These are phyloP conservation scores for Shiraia sp. DNA, from an alignment of 2,329 filamentous ascomycete genomes.

Conservation along the genomic window DNA sequence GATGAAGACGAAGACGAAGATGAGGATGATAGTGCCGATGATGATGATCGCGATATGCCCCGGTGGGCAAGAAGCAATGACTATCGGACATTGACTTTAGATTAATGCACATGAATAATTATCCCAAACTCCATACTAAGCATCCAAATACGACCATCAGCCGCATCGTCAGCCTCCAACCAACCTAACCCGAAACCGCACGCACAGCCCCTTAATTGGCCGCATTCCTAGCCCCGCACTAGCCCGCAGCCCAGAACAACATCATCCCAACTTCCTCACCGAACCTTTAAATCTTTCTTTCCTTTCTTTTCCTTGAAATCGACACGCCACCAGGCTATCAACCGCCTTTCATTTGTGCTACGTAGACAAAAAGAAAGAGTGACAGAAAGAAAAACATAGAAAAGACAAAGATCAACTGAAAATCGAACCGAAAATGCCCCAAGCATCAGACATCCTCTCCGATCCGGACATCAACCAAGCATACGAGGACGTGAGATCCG, in stretches of 20 bases:
- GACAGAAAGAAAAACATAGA: too few species aligned
- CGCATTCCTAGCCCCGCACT: constrained; percentile 11
- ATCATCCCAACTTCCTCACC: constrained; percentile 17
- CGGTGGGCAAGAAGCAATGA: too few species aligned
- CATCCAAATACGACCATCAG: too few species aligned
- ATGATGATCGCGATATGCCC: too few species aligned
- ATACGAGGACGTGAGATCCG: constrained; percentile 68
- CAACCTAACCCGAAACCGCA: background rate
- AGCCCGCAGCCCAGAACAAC: constrained; percentile 6
- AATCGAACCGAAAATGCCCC: constrained; percentile 25
- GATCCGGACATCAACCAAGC: constrained; percentile 63
- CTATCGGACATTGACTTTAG: too few species aligned
- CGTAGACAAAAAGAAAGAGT: too few species aligned
- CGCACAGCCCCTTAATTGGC: background rate
- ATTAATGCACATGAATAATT: too few species aligned
- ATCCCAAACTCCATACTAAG: too few species aligned
- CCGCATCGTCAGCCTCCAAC: background rate
- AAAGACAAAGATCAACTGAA: background rate
- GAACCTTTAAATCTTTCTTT: background rate
- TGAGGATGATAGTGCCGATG: too few species aligned
- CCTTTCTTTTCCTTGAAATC: background rate
- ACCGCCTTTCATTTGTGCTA: too few species aligned
- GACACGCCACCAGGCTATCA: too few species aligned
- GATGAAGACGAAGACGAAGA: too few species aligned
- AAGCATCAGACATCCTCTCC: constrained; percentile 34